Evolutionary conservation across 768 basidiomycete species (phyloP).

Genomic region (Hygrophoropsis aurantiaca): DNA sequence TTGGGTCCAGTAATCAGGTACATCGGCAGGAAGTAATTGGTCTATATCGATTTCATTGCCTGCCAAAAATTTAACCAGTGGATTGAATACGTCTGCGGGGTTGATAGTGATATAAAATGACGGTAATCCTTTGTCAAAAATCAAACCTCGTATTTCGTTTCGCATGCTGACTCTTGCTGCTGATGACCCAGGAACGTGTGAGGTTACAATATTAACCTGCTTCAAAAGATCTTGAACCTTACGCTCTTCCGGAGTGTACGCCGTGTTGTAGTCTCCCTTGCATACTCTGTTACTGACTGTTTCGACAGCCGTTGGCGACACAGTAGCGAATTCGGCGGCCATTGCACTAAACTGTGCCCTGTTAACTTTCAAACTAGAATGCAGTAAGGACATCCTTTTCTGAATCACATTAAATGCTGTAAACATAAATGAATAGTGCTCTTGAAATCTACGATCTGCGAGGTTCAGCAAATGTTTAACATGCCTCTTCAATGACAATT

Average conservation of each 20-base stretch:
- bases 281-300: constrained; percentile 20
- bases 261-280: constrained; percentile 13
- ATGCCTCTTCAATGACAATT: constrained; percentile 33
- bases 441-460: constrained; percentile 32
- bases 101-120: constrained; percentile 46
- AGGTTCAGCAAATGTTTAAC: constrained; percentile 32
- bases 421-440: constrained; percentile 43
- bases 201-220: constrained; percentile 16
- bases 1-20: constrained; percentile 33
- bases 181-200: constrained; percentile 26
- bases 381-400: constrained; percentile 25
- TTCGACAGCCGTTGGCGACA: constrained; percentile 23
- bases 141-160: constrained; percentile 39
- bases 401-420: constrained; percentile 43
- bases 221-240: constrained; percentile 23
- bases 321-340: constrained; percentile 20
- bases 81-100: constrained; percentile 42
- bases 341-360: constrained; percentile 20
- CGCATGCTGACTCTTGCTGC: constrained; percentile 24
- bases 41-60: constrained; percentile 38
- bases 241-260: constrained; percentile 26
- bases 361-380: constrained; percentile 32
- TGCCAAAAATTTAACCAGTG: constrained; percentile 38
- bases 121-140: constrained; percentile 34
- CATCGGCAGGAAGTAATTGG: constrained; percentile 20